Evolutionary conservation across 305 asterid genomes (phyloP), one percentile per base, ranked within the genome.

Genomic region (Solanum hybrid): DNA sequence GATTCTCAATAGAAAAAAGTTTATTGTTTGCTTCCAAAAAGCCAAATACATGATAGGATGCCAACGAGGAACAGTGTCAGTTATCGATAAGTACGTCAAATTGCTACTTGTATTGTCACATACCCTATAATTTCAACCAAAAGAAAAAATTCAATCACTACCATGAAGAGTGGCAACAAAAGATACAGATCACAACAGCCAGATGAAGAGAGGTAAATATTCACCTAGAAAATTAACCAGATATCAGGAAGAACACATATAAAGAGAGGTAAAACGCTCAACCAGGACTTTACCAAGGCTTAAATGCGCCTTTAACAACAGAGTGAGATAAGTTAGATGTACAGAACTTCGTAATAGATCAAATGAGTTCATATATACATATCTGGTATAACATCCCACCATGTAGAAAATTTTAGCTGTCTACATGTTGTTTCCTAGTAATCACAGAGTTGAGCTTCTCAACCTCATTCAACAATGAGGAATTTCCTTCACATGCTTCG

Each of bases 401-500:
- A 61, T 11, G 88, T 61, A 20, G n/a, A 85, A 57, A 20, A 57
- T 12, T 22, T 61, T 89, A 27, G 89, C 91, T 22, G 81, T 93
- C 70, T 88, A 89, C 81, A 70, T 1, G 95, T 70, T 29, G 92
- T 95, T 77, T 90, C 93, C 80, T 91, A 89, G 61, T 89, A 88
- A 94, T 77, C 27, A 91, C 77, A 5, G 93, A 89, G 84, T 93
- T 94, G 17, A 97, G 95, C 93, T 94, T 95, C 90, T 94, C 93
- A 78, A 95, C 92, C 87, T 91, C 91, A 72, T 81, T 85, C 90
- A 91, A 79, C 76, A 94, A 91, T 26, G 92, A 89, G 31, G 94
- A 91, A 89, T 70, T 91, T 86, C 96, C 98, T 65, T 93, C 94
- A 85, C 98, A 94, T 61, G 93, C 93, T 89, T 94, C 97, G 89